phyloP scores from a whole-genome alignment of 2,329 filamentous ascomycete species.

The Neonectria magnoliae region DNA sequence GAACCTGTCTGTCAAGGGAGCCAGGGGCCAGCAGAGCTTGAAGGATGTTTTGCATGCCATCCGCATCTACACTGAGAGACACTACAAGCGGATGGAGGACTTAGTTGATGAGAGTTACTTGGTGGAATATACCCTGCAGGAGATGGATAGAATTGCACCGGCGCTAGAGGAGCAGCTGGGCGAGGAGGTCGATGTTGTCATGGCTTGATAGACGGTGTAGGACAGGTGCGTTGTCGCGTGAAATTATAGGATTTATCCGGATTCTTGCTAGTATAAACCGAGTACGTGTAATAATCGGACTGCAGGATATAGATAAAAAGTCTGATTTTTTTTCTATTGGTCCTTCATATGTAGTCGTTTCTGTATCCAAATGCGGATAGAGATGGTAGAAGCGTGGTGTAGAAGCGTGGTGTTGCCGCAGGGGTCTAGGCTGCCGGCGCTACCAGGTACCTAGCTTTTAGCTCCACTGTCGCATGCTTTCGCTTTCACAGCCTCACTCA shows the following conservation, averaged over 20 bases:
- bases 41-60: conserved; percentile 90
- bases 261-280: conserved; percentile 2
- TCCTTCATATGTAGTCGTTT: background rate
- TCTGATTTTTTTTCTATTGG: background rate
- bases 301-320: conserved; percentile 21
- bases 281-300: conserved; percentile 1
- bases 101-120: conserved; percentile 94
- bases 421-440: conserved; percentile 2
- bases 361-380: background rate
- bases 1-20: conserved; percentile 70
- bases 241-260: conserved; percentile 9
- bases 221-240: conserved; percentile 15
- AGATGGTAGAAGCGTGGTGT: background rate
- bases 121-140: conserved; percentile 89
- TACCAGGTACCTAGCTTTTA: conserved; percentile 10
- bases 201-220: conserved; percentile 47
- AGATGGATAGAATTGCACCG: conserved; percentile 83
- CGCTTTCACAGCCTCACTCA: conserved; percentile 14
- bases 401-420: conserved; percentile 3
- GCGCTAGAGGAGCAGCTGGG: conserved; percentile 49
- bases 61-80: conserved; percentile 89
- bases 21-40: conserved; percentile 70
- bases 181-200: conserved; percentile 54
- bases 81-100: conserved; percentile 90
- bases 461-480: conserved; percentile 17